phyloP scores from a whole-genome alignment of 352 stramenopile genomes.

The Phytophthora cajani region DNA sequence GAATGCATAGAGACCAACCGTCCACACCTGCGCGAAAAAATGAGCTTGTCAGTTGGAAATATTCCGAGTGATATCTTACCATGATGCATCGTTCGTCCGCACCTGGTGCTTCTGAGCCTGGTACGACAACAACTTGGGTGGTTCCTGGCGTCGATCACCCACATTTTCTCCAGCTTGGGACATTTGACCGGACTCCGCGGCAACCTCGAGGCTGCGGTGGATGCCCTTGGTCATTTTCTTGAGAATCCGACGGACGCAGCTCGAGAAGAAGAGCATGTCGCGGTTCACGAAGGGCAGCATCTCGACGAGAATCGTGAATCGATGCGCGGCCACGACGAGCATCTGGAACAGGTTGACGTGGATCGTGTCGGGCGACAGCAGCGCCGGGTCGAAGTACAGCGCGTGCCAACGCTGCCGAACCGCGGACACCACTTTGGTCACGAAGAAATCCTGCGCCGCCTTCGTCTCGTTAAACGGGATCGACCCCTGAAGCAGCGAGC shows the following conservation, averaged over 20 bases:
- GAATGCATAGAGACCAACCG: constrained; percentile 51
- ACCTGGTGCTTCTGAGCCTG: constrained; percentile 34
- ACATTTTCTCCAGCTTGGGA: background rate
- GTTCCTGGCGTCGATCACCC: background rate
- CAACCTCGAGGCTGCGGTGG: constrained; percentile 38
- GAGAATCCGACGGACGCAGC: constrained; percentile 42
- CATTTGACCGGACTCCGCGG: background rate
- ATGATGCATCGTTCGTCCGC: background rate
- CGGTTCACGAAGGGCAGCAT: constrained; percentile 63
- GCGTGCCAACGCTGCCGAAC: constrained; percentile 75
- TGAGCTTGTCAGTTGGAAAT: background rate
- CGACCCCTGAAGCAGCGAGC: constrained; percentile 44
- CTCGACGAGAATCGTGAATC: constrained; percentile 59
- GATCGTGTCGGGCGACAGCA: constrained; percentile 52
- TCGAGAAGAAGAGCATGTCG: constrained; percentile 51
- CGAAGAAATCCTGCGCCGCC: constrained; percentile 53
- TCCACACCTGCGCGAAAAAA: constrained; percentile 43
- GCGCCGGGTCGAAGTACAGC: constrained; percentile 61
- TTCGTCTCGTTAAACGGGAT: constrained; percentile 73
- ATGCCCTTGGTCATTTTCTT: constrained; percentile 59
- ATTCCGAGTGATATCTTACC: background rate
- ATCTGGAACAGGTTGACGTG: constrained; percentile 73
- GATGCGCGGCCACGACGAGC: constrained; percentile 49
- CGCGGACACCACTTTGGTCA: constrained; percentile 68
- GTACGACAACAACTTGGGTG: constrained; percentile 10